These are phyloP conservation scores for Tetrahymena elliotti DNA, from an alignment of 73 alveolate genomes.

Conservation along the genomic window DNA sequence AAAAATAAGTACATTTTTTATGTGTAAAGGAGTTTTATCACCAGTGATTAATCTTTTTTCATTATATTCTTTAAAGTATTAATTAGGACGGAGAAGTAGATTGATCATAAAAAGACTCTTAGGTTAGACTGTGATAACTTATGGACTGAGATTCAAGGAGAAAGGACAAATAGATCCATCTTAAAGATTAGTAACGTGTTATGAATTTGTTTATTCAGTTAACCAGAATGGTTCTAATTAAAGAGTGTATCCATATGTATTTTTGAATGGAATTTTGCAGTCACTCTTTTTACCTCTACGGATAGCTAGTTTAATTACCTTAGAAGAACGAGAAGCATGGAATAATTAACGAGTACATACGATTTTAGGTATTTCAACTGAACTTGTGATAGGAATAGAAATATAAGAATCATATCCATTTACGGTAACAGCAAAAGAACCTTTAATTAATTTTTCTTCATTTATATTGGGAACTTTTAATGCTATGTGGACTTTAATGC, in stretches of 20 bases:
- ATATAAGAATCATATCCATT: constrained; percentile 13
- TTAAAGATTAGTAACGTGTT: neutral
- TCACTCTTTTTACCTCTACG: constrained; percentile 27
- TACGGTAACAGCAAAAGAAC: constrained; percentile 16
- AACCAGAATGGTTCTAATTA: neutral
- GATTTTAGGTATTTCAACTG: constrained; percentile 16
- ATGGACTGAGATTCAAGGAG: neutral
- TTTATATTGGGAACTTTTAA: constrained; percentile 35
- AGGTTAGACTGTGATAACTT: neutral
- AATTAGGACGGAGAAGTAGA: neutral
- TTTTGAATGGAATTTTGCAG: constrained; percentile 33
- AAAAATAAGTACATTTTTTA: neutral
- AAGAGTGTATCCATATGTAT: neutral
- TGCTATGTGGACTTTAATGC: constrained; percentile 13
- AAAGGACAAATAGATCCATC: neutral
- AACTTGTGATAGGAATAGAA: constrained; percentile 4
- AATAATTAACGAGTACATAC: neutral
- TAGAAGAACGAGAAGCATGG: constrained; percentile 4
- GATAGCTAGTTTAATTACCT: constrained; percentile 27
- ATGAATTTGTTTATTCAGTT: neutral
- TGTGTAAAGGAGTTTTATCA: neutral
- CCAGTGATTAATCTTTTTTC: neutral
- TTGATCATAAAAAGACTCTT: neutral
- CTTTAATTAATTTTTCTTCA: constrained; percentile 8
- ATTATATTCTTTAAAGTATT: neutral